Percentiles rank a stretch among this genome's conserved stretches.
phyloP scores from a whole-genome alignment of 805 yeast species.

The Candida maltosa region DNA sequence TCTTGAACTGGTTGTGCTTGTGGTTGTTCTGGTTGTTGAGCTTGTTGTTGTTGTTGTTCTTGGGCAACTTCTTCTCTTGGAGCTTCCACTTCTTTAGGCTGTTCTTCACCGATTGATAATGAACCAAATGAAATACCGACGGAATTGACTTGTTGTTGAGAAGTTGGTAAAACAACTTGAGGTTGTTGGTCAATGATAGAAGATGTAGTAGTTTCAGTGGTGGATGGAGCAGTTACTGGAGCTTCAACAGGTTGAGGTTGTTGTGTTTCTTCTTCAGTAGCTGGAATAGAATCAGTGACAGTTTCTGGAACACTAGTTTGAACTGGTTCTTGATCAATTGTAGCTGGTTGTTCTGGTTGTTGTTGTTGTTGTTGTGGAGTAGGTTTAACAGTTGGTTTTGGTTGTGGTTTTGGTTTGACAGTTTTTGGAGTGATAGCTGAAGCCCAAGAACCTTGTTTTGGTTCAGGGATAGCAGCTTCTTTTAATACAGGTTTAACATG shows the following conservation, averaged over 20 bases:
- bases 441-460: constrained; percentile 63
- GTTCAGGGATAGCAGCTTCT: constrained; percentile 44
- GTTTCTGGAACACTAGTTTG: constrained; percentile 9
- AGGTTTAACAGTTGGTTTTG: constrained; percentile 20
- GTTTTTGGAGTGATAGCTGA: constrained; percentile 55
- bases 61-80: constrained; percentile 11
- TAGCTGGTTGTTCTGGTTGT: constrained; percentile 15
- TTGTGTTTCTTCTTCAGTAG: not conserved
- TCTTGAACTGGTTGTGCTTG: constrained; percentile 14
- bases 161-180: constrained; percentile 50
- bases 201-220: not conserved
- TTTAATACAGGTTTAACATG: constrained; percentile 20
- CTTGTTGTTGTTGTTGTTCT: no score
- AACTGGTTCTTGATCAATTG: constrained; percentile 13
- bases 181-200: constrained; percentile 3
- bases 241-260: constrained; percentile 11
- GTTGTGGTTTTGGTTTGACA: constrained; percentile 50
- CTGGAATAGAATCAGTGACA: constrained; percentile 5
- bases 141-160: constrained; percentile 42
- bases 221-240: not conserved
- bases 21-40: constrained; percentile 15
- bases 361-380: constrained; percentile 8
- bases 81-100: constrained; percentile 21
- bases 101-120: constrained; percentile 46
- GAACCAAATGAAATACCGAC: constrained; percentile 67